Evolutionary conservation across 495 filamentous ascomycete genomes (phyloP).

Genomic region (Tuber aestivum): DNA sequence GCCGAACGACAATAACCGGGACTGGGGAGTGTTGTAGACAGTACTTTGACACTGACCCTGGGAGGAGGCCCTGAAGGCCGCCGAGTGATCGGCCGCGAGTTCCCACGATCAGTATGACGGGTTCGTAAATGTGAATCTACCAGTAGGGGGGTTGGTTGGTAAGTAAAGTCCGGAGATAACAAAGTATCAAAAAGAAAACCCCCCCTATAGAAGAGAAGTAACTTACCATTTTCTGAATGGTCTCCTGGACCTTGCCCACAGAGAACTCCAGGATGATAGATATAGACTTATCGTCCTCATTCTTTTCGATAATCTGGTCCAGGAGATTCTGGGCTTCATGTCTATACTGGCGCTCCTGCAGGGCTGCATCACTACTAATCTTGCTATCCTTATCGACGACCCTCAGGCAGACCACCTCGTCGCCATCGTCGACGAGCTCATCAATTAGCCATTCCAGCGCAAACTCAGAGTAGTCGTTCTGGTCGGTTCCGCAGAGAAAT

Average conservation of each 20-base stretch:
- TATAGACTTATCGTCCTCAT: conserved; percentile 76
- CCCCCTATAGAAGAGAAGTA: neutral
- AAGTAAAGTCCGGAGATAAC: conserved; percentile 6
- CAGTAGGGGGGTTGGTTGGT: conserved; percentile 3
- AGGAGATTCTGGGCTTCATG: conserved; percentile 70
- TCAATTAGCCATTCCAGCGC: conserved; percentile 91
- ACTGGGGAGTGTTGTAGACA: conserved; percentile 93
- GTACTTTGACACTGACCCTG: conserved; percentile 92
- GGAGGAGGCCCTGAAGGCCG: conserved; percentile 83
- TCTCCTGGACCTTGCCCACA: conserved; percentile 83
- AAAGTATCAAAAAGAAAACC: conserved; percentile 6
- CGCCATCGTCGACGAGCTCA: conserved; percentile 91
- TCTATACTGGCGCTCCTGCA: conserved; percentile 70
- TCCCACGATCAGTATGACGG: conserved; percentile 90
- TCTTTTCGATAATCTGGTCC: conserved; percentile 76
- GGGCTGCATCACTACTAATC: conserved; percentile 58
- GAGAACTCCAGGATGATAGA: conserved; percentile 83
- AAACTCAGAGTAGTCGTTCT: conserved; percentile 92
- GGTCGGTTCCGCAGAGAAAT: conserved; percentile 89
- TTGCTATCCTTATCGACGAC: conserved; percentile 83
- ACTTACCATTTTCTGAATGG: conserved; percentile 86
- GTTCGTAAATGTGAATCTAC: conserved; percentile 90
- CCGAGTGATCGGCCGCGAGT: conserved; percentile 81
- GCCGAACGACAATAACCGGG: conserved; percentile 92
- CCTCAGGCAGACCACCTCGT: conserved; percentile 88